Evolutionary conservation across 2,329 filamentous ascomycete genomes (phyloP).

Genomic region (Colletotrichum sp.): DNA sequence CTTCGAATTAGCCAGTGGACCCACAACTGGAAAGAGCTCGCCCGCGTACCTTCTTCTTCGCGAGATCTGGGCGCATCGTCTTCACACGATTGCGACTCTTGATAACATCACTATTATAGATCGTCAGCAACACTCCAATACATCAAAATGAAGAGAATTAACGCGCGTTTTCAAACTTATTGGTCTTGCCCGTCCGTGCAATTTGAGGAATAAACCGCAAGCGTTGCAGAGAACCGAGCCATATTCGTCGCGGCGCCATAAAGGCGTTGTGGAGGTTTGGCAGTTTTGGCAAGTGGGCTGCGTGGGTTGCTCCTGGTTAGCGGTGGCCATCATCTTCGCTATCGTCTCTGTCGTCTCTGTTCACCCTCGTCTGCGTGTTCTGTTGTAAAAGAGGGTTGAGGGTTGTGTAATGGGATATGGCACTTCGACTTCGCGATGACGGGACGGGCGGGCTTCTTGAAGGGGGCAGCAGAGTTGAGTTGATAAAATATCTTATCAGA

Average conservation of each 20-base stretch:
- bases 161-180: neutral
- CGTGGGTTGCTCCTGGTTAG: conserved; percentile 63
- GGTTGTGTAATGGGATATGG: neutral
- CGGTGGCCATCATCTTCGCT: conserved; percentile 54
- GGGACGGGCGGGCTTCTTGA: neutral
- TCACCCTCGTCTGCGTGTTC: neutral
- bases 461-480: neutral
- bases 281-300: conserved; percentile 98
- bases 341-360: neutral
- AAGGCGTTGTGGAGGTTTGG: conserved; percentile 89
- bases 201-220: conserved; percentile 95
- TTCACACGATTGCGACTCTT: conserved; percentile 99
- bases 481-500: neutral
- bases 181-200: conserved; percentile 66
- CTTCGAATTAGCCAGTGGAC: conserved; percentile 10
- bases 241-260: conserved; percentile 97
- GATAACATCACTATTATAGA: conserved; percentile 74
- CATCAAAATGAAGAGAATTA: neutral
- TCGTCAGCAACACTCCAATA: neutral
- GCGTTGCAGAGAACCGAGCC: conserved; percentile 98
- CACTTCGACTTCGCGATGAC: neutral
- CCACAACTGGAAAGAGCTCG: neutral
- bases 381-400: neutral
- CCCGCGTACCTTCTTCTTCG: conserved; percentile 78
- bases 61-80: conserved; percentile 77